phyloP scores from a whole-genome alignment of 176 grass and related monocot species.

The Aegilops longissima region DNA sequence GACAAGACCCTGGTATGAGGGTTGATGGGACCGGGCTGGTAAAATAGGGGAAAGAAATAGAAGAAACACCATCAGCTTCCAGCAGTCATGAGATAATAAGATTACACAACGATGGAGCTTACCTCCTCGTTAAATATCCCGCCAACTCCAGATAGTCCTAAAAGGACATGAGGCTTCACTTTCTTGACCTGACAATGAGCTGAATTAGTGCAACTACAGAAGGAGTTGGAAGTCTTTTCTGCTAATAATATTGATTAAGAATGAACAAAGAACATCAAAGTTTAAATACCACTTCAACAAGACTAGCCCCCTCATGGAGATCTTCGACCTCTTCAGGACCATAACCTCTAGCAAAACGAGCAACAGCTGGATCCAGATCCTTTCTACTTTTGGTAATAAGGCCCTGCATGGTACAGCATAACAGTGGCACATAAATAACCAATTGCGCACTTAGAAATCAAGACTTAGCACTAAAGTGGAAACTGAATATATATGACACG shows the following conservation, averaged over 20 bases:
- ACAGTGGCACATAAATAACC: background rate
- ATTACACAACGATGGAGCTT: constrained; percentile 14
- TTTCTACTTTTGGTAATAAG: constrained; percentile 83
- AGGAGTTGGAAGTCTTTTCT: background rate
- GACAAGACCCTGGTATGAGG: background rate
- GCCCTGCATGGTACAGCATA: constrained; percentile 45
- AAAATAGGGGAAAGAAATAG: background rate
- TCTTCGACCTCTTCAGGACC: constrained; percentile 71
- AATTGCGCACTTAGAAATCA: constrained; percentile 2
- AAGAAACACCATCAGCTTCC: constrained; percentile 15
- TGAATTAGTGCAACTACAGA: constrained; percentile 24
- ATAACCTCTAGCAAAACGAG: constrained; percentile 84
- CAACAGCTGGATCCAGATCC: constrained; percentile 69
- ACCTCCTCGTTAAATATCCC: constrained; percentile 97
- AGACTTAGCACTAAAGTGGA: background rate
- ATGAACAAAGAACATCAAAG: background rate
- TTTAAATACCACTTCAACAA: constrained; percentile 85
- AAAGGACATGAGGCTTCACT: constrained; percentile 95
- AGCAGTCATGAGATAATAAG: background rate
- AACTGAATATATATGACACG: background rate
- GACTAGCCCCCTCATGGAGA: constrained; percentile 82
- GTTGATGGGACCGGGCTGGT: background rate
- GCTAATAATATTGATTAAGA: background rate
- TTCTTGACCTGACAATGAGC: constrained; percentile 76
- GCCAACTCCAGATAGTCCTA: constrained; percentile 96